These are phyloP conservation scores for Xylariaceae sp. DNA, from an alignment of 2,329 filamentous ascomycete genomes.

Conservation along the genomic window DNA sequence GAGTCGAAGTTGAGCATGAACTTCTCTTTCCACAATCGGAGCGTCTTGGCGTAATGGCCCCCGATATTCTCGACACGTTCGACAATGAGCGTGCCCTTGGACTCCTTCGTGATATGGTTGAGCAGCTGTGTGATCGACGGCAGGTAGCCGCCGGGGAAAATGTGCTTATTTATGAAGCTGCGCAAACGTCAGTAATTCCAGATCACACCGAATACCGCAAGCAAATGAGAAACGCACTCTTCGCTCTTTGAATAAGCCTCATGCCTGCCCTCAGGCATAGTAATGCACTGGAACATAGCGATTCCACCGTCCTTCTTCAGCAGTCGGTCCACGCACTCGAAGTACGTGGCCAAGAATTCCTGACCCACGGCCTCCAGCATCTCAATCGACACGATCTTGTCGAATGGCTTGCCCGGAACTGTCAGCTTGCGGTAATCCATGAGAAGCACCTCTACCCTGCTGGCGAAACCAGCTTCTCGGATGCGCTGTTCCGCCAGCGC, in stretches of 20 bases:
- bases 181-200: background rate
- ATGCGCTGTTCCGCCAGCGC: constrained; percentile 63
- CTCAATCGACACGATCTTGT: constrained; percentile 72
- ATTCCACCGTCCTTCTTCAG: constrained; percentile 64
- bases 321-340: constrained; percentile 57
- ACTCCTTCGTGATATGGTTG: constrained; percentile 56
- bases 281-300: constrained; percentile 72
- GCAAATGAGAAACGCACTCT: constrained; percentile 41
- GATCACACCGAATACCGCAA: background rate
- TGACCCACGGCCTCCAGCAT: constrained; percentile 73
- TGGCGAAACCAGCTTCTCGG: constrained; percentile 51
- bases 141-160: constrained; percentile 74
- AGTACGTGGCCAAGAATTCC: constrained; percentile 65
- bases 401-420: constrained; percentile 46
- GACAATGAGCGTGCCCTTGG: constrained; percentile 58
- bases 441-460: constrained; percentile 60
- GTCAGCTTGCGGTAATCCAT: constrained; percentile 64
- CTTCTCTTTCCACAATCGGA: constrained; percentile 63
- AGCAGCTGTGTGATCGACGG: constrained; percentile 54
- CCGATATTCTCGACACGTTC: constrained; percentile 69
- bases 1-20: constrained; percentile 61
- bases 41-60: constrained; percentile 66
- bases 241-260: constrained; percentile 61
- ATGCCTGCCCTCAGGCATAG: constrained; percentile 67
- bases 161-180: constrained; percentile 70